These are phyloP conservation scores for Aureobasidium sp. DNA, from an alignment of 2,329 filamentous ascomycete genomes.

Conservation along the genomic window DNA sequence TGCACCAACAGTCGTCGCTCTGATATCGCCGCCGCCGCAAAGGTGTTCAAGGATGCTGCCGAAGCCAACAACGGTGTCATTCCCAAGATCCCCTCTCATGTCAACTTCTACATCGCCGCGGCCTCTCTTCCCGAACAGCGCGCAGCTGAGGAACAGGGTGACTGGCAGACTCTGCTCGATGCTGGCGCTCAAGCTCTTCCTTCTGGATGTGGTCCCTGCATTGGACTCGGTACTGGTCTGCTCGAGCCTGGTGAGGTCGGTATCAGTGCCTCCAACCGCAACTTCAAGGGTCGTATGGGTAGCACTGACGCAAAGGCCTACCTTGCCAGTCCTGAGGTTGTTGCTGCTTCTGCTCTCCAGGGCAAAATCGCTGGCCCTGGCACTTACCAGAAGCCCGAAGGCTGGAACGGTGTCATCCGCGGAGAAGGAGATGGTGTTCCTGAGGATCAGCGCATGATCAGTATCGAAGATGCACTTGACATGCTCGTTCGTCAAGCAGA, in stretches of 20 bases:
- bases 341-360: constrained; percentile 77
- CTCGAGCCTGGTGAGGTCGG: constrained; percentile 81
- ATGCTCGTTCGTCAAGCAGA: constrained; percentile 66
- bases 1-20: constrained; percentile 83
- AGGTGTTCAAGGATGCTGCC: constrained; percentile 72
- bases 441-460: constrained; percentile 58
- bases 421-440: constrained; percentile 64
- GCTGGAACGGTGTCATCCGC: constrained; percentile 58
- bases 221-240: constrained; percentile 73
- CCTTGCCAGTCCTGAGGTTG: constrained; percentile 81
- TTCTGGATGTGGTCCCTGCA: constrained; percentile 75
- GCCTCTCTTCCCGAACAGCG: constrained; percentile 73
- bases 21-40: constrained; percentile 74
- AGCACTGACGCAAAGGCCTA: constrained; percentile 73
- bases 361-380: constrained; percentile 71
- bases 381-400: constrained; percentile 66
- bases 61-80: constrained; percentile 50
- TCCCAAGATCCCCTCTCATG: constrained; percentile 65
- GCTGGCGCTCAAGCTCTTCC: constrained; percentile 69
- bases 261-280: constrained; percentile 76
- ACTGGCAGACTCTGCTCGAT: constrained; percentile 76
- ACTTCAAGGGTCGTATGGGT: constrained; percentile 90
- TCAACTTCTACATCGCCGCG: constrained; percentile 84
- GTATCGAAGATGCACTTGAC: constrained; percentile 63
- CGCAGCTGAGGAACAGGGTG: constrained; percentile 68